Evolutionary conservation across 2,329 filamentous ascomycete species (phyloP), one percentile per base, ranked within the genome.

Genomic region (Monosporascus sp.): DNA sequence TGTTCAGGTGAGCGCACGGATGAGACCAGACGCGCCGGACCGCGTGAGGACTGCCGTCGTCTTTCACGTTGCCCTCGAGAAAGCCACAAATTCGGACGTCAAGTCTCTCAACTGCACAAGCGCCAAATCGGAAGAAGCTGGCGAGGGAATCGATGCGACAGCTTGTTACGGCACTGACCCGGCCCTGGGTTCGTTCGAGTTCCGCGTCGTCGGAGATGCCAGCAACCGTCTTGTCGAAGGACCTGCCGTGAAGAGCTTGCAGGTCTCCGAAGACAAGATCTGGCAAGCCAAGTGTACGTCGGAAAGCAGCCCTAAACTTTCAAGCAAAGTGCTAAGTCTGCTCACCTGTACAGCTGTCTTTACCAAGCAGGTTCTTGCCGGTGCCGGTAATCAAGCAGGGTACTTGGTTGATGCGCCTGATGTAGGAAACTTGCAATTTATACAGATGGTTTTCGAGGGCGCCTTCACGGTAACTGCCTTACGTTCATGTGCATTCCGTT

Each of bases 391-490:
- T 80, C 5, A 28, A 17, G 22, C 24, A 1, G 84, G 5, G 79
- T 79, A 60, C 79, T 24, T 49, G 24, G 85, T 62, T 70, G 79
- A 86, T 58, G 63, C 70, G 31, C 75, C 78, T n/a, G 74, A 72
- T 1, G 60, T 67, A 3, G 85, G 84, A 2, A 88, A 88, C 61
- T 71, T 86, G 47, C 84, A 88, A 61, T 65, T 86, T 49, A 72
- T 88, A 3, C 83, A 88, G 65, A 87, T 86, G 64, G 75, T 84
- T 8, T 87, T 87, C 60, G 74, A 81, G 54, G 85, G 85, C 3
- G 62, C 78, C 1, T 88, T 88, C 24, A 38, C 48, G 40, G 51
- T 53, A 46, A 9, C 9, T 44, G 11, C n/a, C 15, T n/a, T 28
- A 3, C 14, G 11, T 28, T 44, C 41, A 5, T 14, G 18, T 17